These are phyloP conservation scores for Castanopsis chinensis DNA, from an alignment of 306 rosid species.

Conservation along the genomic window DNA sequence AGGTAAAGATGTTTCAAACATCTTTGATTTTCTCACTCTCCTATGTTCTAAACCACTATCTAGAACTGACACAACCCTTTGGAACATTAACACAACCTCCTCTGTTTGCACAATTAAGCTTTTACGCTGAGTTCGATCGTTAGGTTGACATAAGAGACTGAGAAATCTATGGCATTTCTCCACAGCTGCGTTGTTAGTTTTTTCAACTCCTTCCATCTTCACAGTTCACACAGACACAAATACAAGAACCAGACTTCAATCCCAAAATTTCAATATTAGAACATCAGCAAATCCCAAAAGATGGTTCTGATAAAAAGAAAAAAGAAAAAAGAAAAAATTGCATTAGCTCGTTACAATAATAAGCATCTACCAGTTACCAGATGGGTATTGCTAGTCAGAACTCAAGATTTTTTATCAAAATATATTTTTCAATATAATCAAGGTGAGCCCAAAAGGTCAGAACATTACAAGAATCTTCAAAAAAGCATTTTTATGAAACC, in stretches of 20 bases:
- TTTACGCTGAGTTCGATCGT: slow-evolving; percentile 56
- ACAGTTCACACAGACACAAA: not conserved
- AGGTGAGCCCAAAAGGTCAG: too few relatives aligned
- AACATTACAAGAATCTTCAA: too few relatives aligned
- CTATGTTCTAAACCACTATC: slow-evolving; percentile 71
- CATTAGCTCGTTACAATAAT: too few relatives aligned
- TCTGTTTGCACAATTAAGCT: slow-evolving; percentile 69
- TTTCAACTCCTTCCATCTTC: slow-evolving; percentile 77
- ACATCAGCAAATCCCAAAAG: slow-evolving; percentile 44
- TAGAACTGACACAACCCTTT: slow-evolving; percentile 80
- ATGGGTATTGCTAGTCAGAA: too few relatives aligned
- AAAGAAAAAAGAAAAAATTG: too few relatives aligned
- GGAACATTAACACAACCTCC: slow-evolving; percentile 77
- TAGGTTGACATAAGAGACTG: slow-evolving; percentile 52
- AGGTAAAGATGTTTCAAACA: slow-evolving; percentile 50
- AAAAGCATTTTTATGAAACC: too few relatives aligned
- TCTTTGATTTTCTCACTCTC: slow-evolving; percentile 65
- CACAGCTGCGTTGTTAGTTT: slow-evolving; percentile 76
- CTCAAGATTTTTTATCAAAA: too few relatives aligned
- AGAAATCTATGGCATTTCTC: slow-evolving; percentile 76
- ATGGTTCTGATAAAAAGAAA: not conserved
- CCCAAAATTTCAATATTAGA: slow-evolving; percentile 25
- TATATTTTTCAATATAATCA: too few relatives aligned
- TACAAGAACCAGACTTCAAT: slow-evolving; percentile 14
- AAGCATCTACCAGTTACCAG: too few relatives aligned